These are phyloP conservation scores for Leccinum solheimii DNA, from an alignment of 1,284 basidiomycete genomes.

Conservation along the genomic window DNA sequence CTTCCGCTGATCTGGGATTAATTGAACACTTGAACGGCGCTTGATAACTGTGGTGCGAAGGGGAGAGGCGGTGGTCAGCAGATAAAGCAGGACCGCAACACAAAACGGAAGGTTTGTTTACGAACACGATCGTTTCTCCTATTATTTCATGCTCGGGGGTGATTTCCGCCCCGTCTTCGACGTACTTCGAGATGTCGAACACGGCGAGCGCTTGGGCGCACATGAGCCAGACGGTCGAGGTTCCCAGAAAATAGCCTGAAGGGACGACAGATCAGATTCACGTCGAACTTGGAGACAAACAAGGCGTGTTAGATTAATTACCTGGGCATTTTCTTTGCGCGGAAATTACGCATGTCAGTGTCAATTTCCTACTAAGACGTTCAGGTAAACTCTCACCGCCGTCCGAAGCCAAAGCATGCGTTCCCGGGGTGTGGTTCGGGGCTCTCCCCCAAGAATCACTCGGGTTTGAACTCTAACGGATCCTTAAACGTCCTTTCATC, in stretches of 20 bases:
- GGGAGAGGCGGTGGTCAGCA: neutral
- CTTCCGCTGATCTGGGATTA: conserved; percentile 51
- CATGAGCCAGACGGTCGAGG: conserved; percentile 20
- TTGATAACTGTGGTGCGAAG: conserved; percentile 44
- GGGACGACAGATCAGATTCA: neutral
- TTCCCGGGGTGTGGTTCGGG: conserved; percentile 51
- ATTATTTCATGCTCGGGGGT: conserved; percentile 18
- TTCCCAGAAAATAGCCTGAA: conserved; percentile 21
- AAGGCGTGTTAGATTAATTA: neutral
- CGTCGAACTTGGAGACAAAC: neutral
- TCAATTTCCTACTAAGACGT: neutral
- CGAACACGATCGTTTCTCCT: conserved; percentile 18
- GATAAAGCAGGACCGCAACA: neutral
- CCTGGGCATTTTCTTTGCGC: conserved; percentile 16
- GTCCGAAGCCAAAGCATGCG: conserved; percentile 55
- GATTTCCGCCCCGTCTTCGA: conserved; percentile 21
- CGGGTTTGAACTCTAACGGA: conserved; percentile 22
- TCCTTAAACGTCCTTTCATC: conserved; percentile 14
- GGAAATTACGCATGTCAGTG: neutral
- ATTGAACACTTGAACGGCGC: conserved; percentile 57
- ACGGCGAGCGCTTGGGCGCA: conserved; percentile 17
- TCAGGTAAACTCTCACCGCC: conserved; percentile 41
- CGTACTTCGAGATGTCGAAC: conserved; percentile 22
- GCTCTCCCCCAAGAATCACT: conserved; percentile 23
- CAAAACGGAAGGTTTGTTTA: neutral